phyloP scores from a whole-genome alignment of 352 stramenopile genomes.

The Phytophthora crassamura region DNA sequence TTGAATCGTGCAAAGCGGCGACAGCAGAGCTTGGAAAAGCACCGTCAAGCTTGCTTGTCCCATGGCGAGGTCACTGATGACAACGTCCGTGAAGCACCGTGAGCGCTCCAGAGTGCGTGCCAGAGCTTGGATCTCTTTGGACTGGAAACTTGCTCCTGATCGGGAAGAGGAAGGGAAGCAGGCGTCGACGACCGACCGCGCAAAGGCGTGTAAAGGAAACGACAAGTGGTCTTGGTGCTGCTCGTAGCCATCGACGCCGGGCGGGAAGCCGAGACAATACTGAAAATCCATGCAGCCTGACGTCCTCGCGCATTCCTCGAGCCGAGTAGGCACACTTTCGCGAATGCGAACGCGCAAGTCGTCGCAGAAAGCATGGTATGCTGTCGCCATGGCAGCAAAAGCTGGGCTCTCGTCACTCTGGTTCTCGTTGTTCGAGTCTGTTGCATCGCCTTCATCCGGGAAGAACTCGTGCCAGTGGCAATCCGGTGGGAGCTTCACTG shows the following conservation, averaged over 20 bases:
- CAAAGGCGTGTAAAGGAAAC: constrained; percentile 20
- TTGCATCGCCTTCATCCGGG: neutral
- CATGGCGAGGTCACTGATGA: constrained; percentile 58
- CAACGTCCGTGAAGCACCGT: constrained; percentile 52
- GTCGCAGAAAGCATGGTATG: constrained; percentile 72
- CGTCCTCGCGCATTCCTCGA: constrained; percentile 54
- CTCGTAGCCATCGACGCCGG: constrained; percentile 41
- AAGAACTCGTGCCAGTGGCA: constrained; percentile 71
- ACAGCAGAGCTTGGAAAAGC: constrained; percentile 61
- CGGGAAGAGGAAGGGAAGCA: constrained; percentile 25
- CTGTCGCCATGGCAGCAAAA: constrained; percentile 49
- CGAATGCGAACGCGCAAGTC: constrained; percentile 57
- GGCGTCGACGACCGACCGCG: constrained; percentile 19
- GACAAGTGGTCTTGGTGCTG: constrained; percentile 17
- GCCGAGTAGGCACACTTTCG: constrained; percentile 48
- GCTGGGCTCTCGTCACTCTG: constrained; percentile 15
- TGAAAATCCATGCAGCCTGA: constrained; percentile 64
- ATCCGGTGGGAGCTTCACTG: constrained; percentile 40
- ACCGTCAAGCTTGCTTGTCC: constrained; percentile 47
- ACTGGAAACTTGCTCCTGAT: constrained; percentile 26
- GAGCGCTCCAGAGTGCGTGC: constrained; percentile 48
- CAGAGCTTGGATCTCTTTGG: constrained; percentile 58
- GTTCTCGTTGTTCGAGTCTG: constrained; percentile 5
- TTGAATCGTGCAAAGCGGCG: constrained; percentile 41
- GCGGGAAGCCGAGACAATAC: constrained; percentile 58